These are phyloP conservation scores for Triangularia verruculosa DNA, from an alignment of 2,329 filamentous ascomycete genomes.

Conservation along the genomic window DNA sequence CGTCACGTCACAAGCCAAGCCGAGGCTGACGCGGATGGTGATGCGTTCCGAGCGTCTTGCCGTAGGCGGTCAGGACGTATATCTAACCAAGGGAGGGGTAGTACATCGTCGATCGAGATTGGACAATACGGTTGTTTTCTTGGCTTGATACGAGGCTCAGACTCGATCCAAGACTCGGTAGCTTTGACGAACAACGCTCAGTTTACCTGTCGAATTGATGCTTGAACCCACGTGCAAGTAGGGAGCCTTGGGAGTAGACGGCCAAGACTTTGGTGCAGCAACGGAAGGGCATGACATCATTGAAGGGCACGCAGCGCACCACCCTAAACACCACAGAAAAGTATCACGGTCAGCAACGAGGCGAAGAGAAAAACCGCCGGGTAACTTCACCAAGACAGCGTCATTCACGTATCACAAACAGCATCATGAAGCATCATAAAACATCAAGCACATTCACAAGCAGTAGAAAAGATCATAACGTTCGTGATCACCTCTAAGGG, in stretches of 20 bases:
- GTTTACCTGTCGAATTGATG: not conserved
- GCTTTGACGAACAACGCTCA: not conserved
- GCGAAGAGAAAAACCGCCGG: not conserved
- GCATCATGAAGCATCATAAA: not conserved
- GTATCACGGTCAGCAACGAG: not conserved
- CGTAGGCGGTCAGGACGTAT: not conserved
- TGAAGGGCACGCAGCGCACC: not conserved
- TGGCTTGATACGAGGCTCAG: not conserved
- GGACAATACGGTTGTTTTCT: not conserved
- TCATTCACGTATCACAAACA: not conserved
- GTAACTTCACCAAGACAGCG: not conserved
- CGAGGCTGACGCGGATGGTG: not conserved
- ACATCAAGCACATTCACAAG: not conserved
- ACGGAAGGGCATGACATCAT: no score
- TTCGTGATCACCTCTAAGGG: constrained; percentile 34
- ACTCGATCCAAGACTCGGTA: not conserved
- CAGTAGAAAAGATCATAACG: constrained; percentile 24
- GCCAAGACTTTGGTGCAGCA: not conserved
- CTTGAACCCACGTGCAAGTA: not conserved
- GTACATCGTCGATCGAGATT: not conserved
- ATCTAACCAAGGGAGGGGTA: not conserved
- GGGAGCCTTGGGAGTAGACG: not conserved
- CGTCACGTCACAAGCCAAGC: not conserved
- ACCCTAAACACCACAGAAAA: not conserved
- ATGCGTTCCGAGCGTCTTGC: not conserved